These are phyloP conservation scores for Penicillium antarcticum DNA, from an alignment of 495 filamentous ascomycete genomes.

Conservation along the genomic window DNA sequence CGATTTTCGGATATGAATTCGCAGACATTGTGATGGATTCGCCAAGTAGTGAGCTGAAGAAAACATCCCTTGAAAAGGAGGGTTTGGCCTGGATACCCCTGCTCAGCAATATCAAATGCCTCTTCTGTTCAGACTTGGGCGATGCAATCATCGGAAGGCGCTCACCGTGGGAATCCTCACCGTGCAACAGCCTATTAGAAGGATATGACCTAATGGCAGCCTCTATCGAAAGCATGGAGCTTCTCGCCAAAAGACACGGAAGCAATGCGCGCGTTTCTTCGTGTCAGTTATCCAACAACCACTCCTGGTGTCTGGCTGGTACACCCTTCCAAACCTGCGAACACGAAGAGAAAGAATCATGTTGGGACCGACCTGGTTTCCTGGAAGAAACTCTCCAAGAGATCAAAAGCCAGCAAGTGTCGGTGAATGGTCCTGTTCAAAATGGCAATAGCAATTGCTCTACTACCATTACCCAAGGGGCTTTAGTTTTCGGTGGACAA, in stretches of 20 bases:
- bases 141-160: neutral
- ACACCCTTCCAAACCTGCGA: neutral
- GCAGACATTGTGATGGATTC: slow-evolving; percentile 11
- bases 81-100: slow-evolving; percentile 1
- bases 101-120: neutral
- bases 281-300: neutral
- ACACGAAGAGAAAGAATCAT: neutral
- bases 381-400: neutral
- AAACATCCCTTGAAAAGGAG: neutral
- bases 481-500: neutral
- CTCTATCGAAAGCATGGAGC: slow-evolving; percentile 1
- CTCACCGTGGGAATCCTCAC: neutral
- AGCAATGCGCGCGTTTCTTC: neutral
- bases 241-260: neutral
- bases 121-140: neutral
- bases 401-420: neutral
- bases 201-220: slow-evolving; percentile 5
- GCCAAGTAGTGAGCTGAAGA: neutral
- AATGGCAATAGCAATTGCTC: too few species aligned
- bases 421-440: neutral
- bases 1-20: slow-evolving; percentile 12
- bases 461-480: neutral
- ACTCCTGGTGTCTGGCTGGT: neutral
- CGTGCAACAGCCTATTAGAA: slow-evolving; percentile 3
- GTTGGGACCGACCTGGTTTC: slow-evolving; percentile 1